phyloP scores from a whole-genome alignment of 2,329 filamentous ascomycete genomes.

The Cordyceps sp. region DNA sequence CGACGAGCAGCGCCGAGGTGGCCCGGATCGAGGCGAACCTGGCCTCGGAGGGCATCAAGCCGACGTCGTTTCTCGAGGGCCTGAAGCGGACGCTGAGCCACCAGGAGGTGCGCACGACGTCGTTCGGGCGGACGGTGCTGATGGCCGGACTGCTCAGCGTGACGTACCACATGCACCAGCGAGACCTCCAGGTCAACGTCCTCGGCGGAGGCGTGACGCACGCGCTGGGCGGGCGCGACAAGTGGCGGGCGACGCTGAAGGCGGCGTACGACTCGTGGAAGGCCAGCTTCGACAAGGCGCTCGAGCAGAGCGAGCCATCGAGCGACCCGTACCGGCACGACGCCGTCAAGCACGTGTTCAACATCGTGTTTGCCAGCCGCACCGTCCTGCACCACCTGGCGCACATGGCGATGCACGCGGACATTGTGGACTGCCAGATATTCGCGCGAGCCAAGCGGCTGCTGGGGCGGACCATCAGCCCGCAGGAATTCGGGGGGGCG shows the following conservation, averaged over 20 bases:
- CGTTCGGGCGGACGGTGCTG: conserved; percentile 80
- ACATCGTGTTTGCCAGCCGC: conserved; percentile 64
- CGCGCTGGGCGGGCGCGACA: conserved; percentile 76
- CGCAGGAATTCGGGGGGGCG: conserved; percentile 64
- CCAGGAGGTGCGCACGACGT: conserved; percentile 77
- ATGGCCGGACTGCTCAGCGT: conserved; percentile 91
- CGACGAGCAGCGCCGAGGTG: conserved; percentile 74
- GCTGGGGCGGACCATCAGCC: conserved; percentile 70
- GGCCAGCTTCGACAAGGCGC: conserved; percentile 69
- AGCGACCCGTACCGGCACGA: conserved; percentile 38
- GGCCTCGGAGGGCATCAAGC: conserved; percentile 65
- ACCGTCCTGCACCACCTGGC: conserved; percentile 86
- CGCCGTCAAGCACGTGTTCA: conserved; percentile 40
- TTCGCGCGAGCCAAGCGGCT: conserved; percentile 78
- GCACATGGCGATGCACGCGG: conserved; percentile 95
- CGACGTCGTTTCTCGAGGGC: conserved; percentile 76
- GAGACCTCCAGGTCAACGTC: conserved; percentile 82
- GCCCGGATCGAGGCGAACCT: conserved; percentile 68
- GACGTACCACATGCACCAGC: conserved; percentile 94
- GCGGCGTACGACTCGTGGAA: conserved; percentile 91
- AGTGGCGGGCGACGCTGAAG: conserved; percentile 76
- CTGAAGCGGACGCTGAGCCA: conserved; percentile 77
- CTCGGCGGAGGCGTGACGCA: conserved; percentile 56
- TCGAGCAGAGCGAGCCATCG: conserved; percentile 40
- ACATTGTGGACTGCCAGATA: conserved; percentile 94